A percentile compares a stretch with the other conserved stretches of the same genome.
phyloP scores from a whole-genome alignment of 495 filamentous ascomycete species.

The Chaetomidium leptoderma region DNA sequence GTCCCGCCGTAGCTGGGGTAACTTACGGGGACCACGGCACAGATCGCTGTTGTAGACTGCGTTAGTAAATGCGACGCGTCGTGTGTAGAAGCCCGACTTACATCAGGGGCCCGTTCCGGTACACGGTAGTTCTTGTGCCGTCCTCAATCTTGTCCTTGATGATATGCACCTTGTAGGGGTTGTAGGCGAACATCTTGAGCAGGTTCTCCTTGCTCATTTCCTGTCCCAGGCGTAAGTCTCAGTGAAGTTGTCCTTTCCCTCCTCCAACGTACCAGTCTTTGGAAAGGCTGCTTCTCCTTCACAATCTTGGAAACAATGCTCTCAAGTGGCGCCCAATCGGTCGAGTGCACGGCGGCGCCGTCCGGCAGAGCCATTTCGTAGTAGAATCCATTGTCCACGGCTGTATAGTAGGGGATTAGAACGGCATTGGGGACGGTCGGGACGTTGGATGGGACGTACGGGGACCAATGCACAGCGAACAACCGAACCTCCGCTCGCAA shows the following conservation, averaged over 20 bases:
- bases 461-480: conserved; percentile 87
- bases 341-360: conserved; percentile 63
- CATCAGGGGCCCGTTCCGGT: conserved; percentile 60
- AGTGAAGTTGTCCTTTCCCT: not conserved
- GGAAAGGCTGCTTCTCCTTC: conserved; percentile 95
- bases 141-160: conserved; percentile 89
- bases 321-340: conserved; percentile 79
- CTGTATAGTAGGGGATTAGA: conserved; percentile 2
- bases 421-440: not conserved
- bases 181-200: conserved; percentile 93
- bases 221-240: not conserved
- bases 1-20: not conserved
- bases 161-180: conserved; percentile 79
- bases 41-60: conserved; percentile 32
- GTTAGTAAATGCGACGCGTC: not conserved
- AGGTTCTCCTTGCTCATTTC: conserved; percentile 84
- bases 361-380: conserved; percentile 92
- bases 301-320: conserved; percentile 69
- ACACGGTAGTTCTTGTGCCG: conserved; percentile 87
- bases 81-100: not conserved
- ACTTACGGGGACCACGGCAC: conserved; percentile 53
- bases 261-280: conserved; percentile 55
- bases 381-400: conserved; percentile 85
- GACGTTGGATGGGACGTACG: conserved; percentile 44
- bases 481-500: conserved; percentile 81